These are phyloP conservation scores for Amanita pseudoporphyria DNA, from an alignment of 768 basidiomycete genomes.

Conservation along the genomic window DNA sequence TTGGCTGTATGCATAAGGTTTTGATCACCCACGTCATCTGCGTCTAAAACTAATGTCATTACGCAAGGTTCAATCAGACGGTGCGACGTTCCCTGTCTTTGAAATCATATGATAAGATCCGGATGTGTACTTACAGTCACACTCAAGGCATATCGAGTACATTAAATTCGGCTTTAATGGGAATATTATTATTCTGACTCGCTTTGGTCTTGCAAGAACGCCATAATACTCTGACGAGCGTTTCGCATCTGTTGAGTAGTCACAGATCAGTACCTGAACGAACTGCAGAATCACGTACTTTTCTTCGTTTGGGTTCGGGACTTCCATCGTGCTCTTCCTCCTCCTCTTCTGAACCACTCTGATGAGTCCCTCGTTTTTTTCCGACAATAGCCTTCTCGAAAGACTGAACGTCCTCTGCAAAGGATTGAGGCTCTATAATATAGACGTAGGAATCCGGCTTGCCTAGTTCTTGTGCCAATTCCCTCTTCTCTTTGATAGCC, in stretches of 20 bases:
- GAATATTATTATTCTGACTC: conserved; percentile 38
- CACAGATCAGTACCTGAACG: background rate
- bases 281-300: conserved; percentile 1
- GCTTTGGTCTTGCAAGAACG: conserved; percentile 65
- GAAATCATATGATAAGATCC: background rate
- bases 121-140: too few relatives aligned
- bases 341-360: conserved; percentile 20
- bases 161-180: conserved; percentile 11
- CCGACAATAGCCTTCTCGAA: conserved; percentile 48
- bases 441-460: conserved; percentile 14
- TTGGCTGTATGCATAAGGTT: too few relatives aligned
- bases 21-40: too few relatives aligned
- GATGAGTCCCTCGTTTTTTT: conserved; percentile 16
- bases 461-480: conserved; percentile 75
- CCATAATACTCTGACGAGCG: conserved; percentile 54
- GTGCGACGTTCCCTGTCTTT: too few relatives aligned
- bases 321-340: conserved; percentile 24
- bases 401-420: conserved; percentile 62
- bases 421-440: background rate
- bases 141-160: background rate
- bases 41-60: too few relatives aligned
- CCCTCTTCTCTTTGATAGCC: conserved; percentile 60
- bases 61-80: too few relatives aligned
- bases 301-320: conserved; percentile 26
- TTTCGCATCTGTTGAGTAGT: conserved; percentile 14